Conservation (phyloP, 768 basidiomycete species). For the Dendrothele bispora region DNA sequence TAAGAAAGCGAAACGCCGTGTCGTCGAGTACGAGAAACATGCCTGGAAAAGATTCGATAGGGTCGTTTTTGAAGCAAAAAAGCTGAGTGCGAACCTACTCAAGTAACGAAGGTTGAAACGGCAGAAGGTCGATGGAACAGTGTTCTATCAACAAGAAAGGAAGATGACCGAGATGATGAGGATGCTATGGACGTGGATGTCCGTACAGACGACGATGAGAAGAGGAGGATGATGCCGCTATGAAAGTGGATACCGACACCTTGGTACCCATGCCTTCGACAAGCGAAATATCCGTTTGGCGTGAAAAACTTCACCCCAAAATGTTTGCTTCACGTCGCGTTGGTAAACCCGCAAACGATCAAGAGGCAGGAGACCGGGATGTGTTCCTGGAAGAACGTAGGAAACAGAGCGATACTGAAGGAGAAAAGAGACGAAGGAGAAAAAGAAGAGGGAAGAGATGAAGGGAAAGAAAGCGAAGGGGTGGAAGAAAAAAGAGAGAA, state of each 20-base stretch:
- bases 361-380: slow-evolving; percentile 67
- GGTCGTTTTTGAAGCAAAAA: no score
- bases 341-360: slow-evolving; percentile 23
- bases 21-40: slow-evolving; percentile 75
- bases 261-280: slow-evolving; percentile 64
- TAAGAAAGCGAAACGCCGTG: slow-evolving; percentile 48
- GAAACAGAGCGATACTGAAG: slow-evolving; percentile 78
- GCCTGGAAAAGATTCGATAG: slow-evolving; percentile 73
- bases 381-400: slow-evolving; percentile 81
- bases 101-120: no score
- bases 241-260: slow-evolving; percentile 35
- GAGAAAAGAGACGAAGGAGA: slow-evolving; percentile 84
- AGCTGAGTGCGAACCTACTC: no score
- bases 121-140: no score
- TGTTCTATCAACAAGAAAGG: no score
- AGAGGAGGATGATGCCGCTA: slow-evolving; percentile 38
- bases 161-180: slow-evolving; percentile 40
- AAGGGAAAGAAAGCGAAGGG: slow-evolving; percentile 53
- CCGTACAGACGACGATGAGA: slow-evolving; percentile 10
- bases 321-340: slow-evolving; percentile 68
- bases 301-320: slow-evolving; percentile 72
- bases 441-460: slow-evolving; percentile 67
- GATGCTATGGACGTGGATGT: slow-evolving; percentile 23
- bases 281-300: slow-evolving; percentile 62
- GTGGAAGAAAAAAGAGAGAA: slow-evolving; percentile 34